A percentile compares a stretch with the other conserved stretches of the same genome.
These are phyloP conservation scores for Cercis canadensis DNA, from an alignment of 306 rosid species.

Conservation along the genomic window DNA sequence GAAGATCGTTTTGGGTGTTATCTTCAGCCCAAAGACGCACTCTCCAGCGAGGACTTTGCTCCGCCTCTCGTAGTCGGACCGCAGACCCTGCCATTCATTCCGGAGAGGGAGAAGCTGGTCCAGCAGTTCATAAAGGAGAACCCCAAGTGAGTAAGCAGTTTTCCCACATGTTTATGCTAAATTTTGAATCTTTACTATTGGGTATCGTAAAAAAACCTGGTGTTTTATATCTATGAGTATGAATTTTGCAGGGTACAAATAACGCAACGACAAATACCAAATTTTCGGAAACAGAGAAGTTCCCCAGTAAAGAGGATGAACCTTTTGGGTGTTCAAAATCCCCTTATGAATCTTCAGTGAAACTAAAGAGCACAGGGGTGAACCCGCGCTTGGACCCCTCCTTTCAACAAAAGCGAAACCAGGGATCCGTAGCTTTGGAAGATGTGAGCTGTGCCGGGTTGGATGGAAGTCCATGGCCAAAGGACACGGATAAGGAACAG, in stretches of 20 bases:
- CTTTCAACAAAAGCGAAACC: conserved; percentile 56
- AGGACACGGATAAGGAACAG: conserved; percentile 23
- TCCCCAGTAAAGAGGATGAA: conserved; percentile 20
- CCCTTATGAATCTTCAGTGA: conserved; percentile 44
- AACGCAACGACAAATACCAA: conserved; percentile 1
- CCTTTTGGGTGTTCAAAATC: conserved; percentile 42
- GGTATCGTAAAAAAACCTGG: too few relatives aligned
- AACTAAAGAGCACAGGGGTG: conserved; percentile 56
- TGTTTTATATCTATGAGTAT: not conserved
- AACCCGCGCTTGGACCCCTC: conserved; percentile 52
- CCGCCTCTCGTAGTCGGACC: conserved; percentile 46
- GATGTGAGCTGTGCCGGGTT: conserved; percentile 63
- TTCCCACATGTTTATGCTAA: not conserved
- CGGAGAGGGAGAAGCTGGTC: conserved; percentile 53
- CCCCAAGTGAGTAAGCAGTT: conserved; percentile 41
- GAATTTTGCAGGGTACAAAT: conserved; percentile 43
- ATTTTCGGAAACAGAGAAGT: conserved; percentile 24
- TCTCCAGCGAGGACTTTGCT: conserved; percentile 44
- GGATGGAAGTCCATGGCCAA: conserved; percentile 66
- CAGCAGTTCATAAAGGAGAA: conserved; percentile 39
- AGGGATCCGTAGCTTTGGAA: conserved; percentile 26
- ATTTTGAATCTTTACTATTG: not conserved
- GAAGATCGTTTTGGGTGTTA: conserved; percentile 16
- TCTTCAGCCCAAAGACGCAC: conserved; percentile 1
- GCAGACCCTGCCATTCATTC: conserved; percentile 71